Evolutionary conservation across 768 basidiomycete species (phyloP).

Genomic region (Mrakia blollopis): DNA sequence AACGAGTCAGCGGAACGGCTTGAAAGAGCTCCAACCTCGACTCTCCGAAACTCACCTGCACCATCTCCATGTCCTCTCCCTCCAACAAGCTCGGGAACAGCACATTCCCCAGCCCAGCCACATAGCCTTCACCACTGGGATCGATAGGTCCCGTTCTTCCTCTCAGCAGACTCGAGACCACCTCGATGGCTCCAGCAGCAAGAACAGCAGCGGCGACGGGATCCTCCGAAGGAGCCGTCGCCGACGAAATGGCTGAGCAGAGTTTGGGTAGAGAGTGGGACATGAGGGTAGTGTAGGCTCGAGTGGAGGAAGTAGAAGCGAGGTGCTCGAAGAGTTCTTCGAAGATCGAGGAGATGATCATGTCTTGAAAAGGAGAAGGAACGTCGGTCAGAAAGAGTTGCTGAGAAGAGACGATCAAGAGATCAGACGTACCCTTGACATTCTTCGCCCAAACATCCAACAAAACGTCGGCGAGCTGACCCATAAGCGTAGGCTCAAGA

Average conservation of each 20-base stretch:
- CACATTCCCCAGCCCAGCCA: slow-evolving; percentile 49
- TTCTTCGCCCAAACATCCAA: slow-evolving; percentile 82
- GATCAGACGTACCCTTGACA: slow-evolving; percentile 61
- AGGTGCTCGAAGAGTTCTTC: slow-evolving; percentile 72
- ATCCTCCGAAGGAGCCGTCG: slow-evolving; percentile 49
- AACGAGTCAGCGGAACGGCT: too few relatives aligned
- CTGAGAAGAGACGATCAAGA: not conserved
- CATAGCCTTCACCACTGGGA: slow-evolving; percentile 68
- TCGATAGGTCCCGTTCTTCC: slow-evolving; percentile 54
- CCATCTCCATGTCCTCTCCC: slow-evolving; percentile 77
- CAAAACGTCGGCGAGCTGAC: slow-evolving; percentile 60
- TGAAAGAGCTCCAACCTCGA: not conserved
- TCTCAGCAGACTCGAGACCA: slow-evolving; percentile 64
- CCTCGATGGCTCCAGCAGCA: slow-evolving; percentile 73
- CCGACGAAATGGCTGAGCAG: slow-evolving; percentile 55
- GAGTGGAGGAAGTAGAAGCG: slow-evolving; percentile 56
- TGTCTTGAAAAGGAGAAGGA: slow-evolving; percentile 54
- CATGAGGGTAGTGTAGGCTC: slow-evolving; percentile 68
- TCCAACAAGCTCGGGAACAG: slow-evolving; percentile 71
- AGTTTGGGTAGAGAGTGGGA: slow-evolving; percentile 68
- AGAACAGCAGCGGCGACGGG: slow-evolving; percentile 54
- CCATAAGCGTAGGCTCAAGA: slow-evolving; percentile 53
- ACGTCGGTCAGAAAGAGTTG: not conserved
- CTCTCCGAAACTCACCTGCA: slow-evolving; percentile 43
- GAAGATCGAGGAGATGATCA: slow-evolving; percentile 77